Conservation (phyloP, 495 filamentous ascomycete genomes). For the Tuber borchii region DNA sequence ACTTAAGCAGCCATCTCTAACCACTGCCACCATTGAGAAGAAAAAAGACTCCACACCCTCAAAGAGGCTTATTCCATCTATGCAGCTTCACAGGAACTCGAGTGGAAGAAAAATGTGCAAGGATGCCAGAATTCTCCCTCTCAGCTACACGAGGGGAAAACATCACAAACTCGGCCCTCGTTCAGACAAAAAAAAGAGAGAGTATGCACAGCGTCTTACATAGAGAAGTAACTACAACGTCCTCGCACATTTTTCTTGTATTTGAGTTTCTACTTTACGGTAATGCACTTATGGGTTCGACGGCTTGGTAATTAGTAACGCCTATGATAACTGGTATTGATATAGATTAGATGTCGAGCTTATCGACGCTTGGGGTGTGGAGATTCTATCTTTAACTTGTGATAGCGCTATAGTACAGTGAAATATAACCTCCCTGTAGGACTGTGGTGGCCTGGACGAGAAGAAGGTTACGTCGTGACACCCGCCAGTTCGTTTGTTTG, state of each 20-base stretch:
- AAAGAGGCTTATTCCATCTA: neutral
- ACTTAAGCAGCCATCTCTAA: neutral
- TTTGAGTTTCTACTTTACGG: neutral
- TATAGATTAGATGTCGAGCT: neutral
- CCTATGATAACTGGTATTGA: neutral
- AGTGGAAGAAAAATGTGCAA: no score
- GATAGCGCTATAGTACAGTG: neutral
- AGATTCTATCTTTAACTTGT: neutral
- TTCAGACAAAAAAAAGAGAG: no score
- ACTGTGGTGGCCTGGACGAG: neutral
- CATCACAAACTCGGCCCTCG: no score
- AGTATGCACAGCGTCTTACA: no score
- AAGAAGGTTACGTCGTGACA: neutral
- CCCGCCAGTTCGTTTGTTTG: neutral
- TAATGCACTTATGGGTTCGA: neutral
- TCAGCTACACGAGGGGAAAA: no score
- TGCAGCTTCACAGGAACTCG: no score
- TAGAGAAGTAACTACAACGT: no score
- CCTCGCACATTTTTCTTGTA: no score
- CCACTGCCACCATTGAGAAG: neutral
- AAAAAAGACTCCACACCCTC: neutral
- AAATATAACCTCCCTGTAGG: neutral
- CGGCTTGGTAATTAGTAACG: neutral
- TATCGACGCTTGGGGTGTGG: neutral
- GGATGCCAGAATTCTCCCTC: no score